Evolutionary conservation across 2,329 filamentous ascomycete species (phyloP).

Genomic region (Aspergillus brunneoviolaceus): DNA sequence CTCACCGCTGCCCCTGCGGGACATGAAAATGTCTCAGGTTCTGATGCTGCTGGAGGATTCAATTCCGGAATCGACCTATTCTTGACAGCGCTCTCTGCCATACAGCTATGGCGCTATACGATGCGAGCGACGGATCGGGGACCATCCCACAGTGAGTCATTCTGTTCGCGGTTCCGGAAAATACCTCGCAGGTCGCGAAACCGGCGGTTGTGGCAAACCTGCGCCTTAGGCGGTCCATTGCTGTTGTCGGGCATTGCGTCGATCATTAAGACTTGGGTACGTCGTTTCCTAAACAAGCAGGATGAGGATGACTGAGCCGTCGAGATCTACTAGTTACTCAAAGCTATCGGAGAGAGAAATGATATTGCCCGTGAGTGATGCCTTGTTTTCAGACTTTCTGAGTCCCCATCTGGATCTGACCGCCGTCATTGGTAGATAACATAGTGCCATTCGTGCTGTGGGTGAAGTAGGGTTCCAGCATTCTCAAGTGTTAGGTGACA

Average conservation of each 20-base stretch:
- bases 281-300: not conserved
- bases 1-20: not conserved
- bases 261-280: constrained; percentile 39
- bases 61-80: constrained; percentile 37
- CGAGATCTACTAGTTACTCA: constrained; percentile 28
- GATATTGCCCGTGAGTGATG: constrained; percentile 32
- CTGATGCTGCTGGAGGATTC: constrained; percentile 25
- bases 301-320: not conserved
- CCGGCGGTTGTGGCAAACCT: constrained; percentile 37
- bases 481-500: not conserved
- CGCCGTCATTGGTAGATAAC: constrained; percentile 23
- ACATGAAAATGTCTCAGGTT: not conserved
- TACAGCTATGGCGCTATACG: constrained; percentile 40
- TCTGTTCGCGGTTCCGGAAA: constrained; percentile 30
- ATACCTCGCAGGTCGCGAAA: constrained; percentile 30
- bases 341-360: constrained; percentile 32
- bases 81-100: constrained; percentile 31
- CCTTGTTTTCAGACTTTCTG: too few species aligned
- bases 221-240: constrained; percentile 34
- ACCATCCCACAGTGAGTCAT: constrained; percentile 18
- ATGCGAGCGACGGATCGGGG: constrained; percentile 28
- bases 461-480: constrained; percentile 33
- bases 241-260: constrained; percentile 37
- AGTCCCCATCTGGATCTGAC: too few species aligned
- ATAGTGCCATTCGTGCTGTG: constrained; percentile 37